phyloP scores from a whole-genome alignment of 2,329 filamentous ascomycete genomes.

The Trichoderma pleuroti region DNA sequence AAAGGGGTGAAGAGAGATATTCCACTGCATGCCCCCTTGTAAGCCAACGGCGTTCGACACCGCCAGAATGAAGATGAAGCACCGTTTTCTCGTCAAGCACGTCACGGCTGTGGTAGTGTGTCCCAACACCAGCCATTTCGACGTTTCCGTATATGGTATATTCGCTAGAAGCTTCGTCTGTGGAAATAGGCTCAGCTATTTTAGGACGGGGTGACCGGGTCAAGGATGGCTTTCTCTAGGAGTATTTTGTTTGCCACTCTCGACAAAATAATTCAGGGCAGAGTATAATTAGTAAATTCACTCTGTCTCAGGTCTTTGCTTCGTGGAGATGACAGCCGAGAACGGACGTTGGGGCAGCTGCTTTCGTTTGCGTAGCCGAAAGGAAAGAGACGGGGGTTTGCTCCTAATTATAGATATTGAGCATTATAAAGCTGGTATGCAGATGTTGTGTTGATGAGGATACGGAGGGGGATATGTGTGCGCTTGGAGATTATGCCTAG shows the following conservation, averaged over 20 bases:
- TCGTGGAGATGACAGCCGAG: not conserved
- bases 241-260: not conserved
- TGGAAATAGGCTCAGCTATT: not conserved
- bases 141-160: not conserved
- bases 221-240: not conserved
- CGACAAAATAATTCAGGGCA: not conserved
- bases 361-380: not conserved
- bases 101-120: not conserved
- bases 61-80: not conserved
- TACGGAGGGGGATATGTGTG: not conserved
- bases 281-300: not conserved
- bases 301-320: not conserved
- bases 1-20: not conserved
- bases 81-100: not conserved
- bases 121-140: not conserved
- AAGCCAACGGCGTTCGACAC: not conserved
- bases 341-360: not conserved
- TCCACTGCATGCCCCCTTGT: not conserved
- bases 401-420: not conserved
- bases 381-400: not conserved
- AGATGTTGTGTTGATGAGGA: not conserved
- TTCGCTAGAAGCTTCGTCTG: not conserved
- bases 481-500: not conserved
- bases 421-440: not conserved
- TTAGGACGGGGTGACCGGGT: not conserved